These are phyloP conservation scores for Hirschioporus abietinus DNA, from an alignment of 768 basidiomycete species.

Conservation along the genomic window DNA sequence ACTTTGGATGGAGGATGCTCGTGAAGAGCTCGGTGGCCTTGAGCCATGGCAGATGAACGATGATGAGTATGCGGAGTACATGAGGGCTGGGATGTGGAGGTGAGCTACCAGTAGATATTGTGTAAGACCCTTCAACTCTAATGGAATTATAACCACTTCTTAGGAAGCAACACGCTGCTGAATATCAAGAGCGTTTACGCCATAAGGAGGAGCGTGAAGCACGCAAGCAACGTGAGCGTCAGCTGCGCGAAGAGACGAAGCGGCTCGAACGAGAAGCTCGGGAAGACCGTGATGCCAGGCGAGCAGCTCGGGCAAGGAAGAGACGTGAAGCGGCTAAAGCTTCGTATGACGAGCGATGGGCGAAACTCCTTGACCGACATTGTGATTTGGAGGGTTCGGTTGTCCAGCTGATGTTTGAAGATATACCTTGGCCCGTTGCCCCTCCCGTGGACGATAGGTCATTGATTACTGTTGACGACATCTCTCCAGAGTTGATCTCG, in stretches of 20 bases:
- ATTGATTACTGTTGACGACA: slow-evolving; percentile 35
- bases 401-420: slow-evolving; percentile 38
- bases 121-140: slow-evolving; percentile 10
- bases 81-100: slow-evolving; percentile 83
- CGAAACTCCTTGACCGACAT: slow-evolving; percentile 29
- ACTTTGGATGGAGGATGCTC: slow-evolving; percentile 35
- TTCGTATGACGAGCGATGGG: slow-evolving; percentile 57
- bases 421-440: slow-evolving; percentile 73
- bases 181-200: slow-evolving; percentile 57
- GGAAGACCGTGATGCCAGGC: slow-evolving; percentile 45
- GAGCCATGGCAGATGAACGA: slow-evolving; percentile 62
- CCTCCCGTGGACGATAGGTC: slow-evolving; percentile 7
- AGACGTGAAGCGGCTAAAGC: slow-evolving; percentile 42
- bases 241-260: slow-evolving; percentile 46
- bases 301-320: slow-evolving; percentile 40
- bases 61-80: slow-evolving; percentile 85
- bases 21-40: slow-evolving; percentile 24
- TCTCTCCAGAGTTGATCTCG: slow-evolving; percentile 51
- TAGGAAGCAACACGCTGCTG: slow-evolving; percentile 66
- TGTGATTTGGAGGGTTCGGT: slow-evolving; percentile 13
- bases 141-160: slow-evolving; percentile 9
- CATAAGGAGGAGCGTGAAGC: slow-evolving; percentile 49
- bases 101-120: slow-evolving; percentile 26
- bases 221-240: slow-evolving; percentile 48
- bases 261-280: slow-evolving; percentile 46